These are phyloP conservation scores for Knufia fluminis DNA, from an alignment of 2,329 filamentous ascomycete species.

Conservation along the genomic window DNA sequence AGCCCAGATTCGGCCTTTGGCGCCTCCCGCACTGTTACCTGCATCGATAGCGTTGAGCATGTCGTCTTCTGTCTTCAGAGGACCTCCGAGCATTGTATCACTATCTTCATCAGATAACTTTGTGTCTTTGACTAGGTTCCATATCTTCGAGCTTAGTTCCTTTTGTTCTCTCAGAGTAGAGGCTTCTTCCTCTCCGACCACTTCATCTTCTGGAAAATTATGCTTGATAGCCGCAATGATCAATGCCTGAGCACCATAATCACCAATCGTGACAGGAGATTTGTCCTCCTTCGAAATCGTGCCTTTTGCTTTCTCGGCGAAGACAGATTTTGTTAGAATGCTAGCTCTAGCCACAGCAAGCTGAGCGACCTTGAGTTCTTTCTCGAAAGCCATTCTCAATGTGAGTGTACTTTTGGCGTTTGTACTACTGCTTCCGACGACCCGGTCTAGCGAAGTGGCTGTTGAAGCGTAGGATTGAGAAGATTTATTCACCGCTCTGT, in stretches of 20 bases:
- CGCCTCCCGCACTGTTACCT: constrained; percentile 62
- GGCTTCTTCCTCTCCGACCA: constrained; percentile 93
- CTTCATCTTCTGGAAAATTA: constrained; percentile 82
- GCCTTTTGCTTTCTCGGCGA: constrained; percentile 84
- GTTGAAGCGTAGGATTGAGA: background rate
- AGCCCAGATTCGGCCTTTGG: constrained; percentile 77
- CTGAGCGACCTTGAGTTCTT: constrained; percentile 74
- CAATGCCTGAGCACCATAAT: constrained; percentile 94
- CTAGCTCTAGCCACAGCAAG: constrained; percentile 79
- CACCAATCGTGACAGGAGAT: constrained; percentile 93
- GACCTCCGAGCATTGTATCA: constrained; percentile 60
- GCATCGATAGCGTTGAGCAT: constrained; percentile 60
- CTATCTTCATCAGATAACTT: constrained; percentile 58
- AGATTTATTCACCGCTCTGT: background rate
- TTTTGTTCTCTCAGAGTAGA: constrained; percentile 64
- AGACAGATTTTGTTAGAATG: constrained; percentile 66
- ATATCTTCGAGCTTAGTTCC: constrained; percentile 64
- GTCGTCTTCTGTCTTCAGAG: constrained; percentile 52
- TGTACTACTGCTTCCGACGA: too few relatives aligned
- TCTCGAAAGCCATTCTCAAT: constrained; percentile 49
- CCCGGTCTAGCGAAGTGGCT: background rate
- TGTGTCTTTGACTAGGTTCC: constrained; percentile 67
- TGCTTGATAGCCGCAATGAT: constrained; percentile 84
- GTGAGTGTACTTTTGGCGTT: background rate
- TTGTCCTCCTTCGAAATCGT: constrained; percentile 91